Conservation (phyloP, 257 asterid species). For the Nicotiana paniculata region DNA sequence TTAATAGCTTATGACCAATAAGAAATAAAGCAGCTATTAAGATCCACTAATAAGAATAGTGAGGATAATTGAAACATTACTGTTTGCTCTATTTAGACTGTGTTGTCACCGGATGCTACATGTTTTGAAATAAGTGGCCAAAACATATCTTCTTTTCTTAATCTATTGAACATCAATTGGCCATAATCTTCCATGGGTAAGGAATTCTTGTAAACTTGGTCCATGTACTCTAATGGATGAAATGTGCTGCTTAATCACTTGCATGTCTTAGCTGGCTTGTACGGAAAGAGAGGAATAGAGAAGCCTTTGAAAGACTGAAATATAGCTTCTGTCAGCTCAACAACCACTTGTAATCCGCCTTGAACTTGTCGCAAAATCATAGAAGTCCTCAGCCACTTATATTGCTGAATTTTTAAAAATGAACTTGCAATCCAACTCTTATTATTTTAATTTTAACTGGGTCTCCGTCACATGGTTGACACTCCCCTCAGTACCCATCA, state of each 20-base stretch:
- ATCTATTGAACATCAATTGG: not conserved
- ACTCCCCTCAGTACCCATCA: not conserved
- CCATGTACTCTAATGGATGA: not conserved
- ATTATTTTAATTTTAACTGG: not conserved
- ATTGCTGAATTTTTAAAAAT: not conserved
- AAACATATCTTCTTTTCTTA: not conserved
- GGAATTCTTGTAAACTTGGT: not conserved
- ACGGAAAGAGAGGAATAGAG: not conserved
- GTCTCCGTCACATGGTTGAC: not conserved
- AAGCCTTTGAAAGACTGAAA: not conserved
- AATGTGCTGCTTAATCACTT: not conserved
- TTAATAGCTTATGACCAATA: not conserved
- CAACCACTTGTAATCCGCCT: not conserved
- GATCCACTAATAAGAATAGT: not conserved
- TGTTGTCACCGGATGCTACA: not conserved
- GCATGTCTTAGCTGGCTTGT: not conserved
- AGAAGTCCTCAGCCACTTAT: not conserved
- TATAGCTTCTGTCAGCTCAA: not conserved
- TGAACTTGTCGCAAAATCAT: not conserved
- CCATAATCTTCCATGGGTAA: not conserved
- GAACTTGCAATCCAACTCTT: not conserved
- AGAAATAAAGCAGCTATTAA: not conserved
- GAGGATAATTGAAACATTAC: not conserved
- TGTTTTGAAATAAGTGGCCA: not conserved
- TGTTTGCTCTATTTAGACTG: not conserved